phyloP scores from a whole-genome alignment of 2,329 filamentous ascomycete genomes.

The Dendryphion nanum region DNA sequence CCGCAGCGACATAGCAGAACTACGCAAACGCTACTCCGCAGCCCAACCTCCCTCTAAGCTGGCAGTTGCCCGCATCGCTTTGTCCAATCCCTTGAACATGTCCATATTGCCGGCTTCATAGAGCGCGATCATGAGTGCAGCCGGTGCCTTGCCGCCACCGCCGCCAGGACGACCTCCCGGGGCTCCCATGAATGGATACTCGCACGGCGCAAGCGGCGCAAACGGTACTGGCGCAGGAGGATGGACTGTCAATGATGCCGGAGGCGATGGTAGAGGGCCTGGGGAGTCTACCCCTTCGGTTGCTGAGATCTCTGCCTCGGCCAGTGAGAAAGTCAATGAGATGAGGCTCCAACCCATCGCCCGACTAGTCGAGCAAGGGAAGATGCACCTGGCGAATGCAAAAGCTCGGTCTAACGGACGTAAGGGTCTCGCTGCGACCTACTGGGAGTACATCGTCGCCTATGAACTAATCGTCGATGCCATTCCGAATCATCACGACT shows the following conservation, averaged over 20 bases:
- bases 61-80: no score
- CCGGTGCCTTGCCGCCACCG: constrained; percentile 35
- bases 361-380: constrained; percentile 42
- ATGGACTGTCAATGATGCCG: constrained; percentile 24
- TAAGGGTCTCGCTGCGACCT: constrained; percentile 67
- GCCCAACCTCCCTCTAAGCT: no score
- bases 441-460: constrained; percentile 80
- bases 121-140: constrained; percentile 42
- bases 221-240: constrained; percentile 18
- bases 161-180: constrained; percentile 20
- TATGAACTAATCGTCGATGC: constrained; percentile 74
- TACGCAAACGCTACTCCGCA: no score
- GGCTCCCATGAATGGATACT: constrained; percentile 31
- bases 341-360: constrained; percentile 34
- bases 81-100: no score
- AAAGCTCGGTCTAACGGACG: constrained; percentile 47
- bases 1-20: no score
- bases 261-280: constrained; percentile 17
- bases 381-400: constrained; percentile 48
- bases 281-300: constrained; percentile 38
- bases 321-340: constrained; percentile 34
- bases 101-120: no score
- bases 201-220: constrained; percentile 26
- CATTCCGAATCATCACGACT: constrained; percentile 75
- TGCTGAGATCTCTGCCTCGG: constrained; percentile 43